Base-by-base conservation (phyloP, 2,329 filamentous ascomycete species). In the Lachnellula willkommii region DNA sequence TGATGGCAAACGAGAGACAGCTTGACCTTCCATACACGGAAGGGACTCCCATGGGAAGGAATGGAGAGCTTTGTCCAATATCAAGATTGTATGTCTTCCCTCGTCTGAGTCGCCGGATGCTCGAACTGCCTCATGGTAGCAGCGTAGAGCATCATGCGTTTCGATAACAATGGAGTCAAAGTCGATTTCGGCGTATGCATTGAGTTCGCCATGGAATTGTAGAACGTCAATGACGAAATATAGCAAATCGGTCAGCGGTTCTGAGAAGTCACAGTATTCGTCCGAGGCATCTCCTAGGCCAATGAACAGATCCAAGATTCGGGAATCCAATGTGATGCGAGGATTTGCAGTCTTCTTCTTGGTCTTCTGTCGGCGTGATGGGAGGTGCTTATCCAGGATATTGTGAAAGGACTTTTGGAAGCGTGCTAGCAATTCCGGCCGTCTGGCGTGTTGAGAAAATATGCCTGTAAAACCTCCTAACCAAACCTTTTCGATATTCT, bases 161-260 rank as follows among this genome's bases (percentile, higher is more conserved):
- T 96, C 91, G 40, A 97, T 80, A 5, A 92, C 84, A 83, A 99
- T 95, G 63, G 80, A 75, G 61, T 99, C 94, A 68, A 97, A 95
- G 71, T 97, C 93, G 60, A 99, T 89, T 73, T 99, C 94, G 65
- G 99, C 94, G 72, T 96, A 96, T 0, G 95, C 94, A 68, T 97
- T 99, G 48, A 85, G 83, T 73, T 99, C 95, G 15, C 94, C 94
- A 64, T 96, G 90, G 71, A 99, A 97, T 69, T 97, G 94, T 2
- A 99, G 78, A 51, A 97, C 92, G 66, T 99, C 94, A 5, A 99
- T 87, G 1, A 97, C 89, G 69, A 97, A 97, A 73, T 96, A 97
- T 3, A 99, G 80, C 28, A 99, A 76, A 69, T 99, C 94, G 63
- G 87, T 90, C n/a, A 99, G 75, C 0, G 87, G 84, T 66, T 97